Evolutionary conservation across 1,139 yeast genomes (phyloP).

Genomic region (Blastobotrys persicus): DNA sequence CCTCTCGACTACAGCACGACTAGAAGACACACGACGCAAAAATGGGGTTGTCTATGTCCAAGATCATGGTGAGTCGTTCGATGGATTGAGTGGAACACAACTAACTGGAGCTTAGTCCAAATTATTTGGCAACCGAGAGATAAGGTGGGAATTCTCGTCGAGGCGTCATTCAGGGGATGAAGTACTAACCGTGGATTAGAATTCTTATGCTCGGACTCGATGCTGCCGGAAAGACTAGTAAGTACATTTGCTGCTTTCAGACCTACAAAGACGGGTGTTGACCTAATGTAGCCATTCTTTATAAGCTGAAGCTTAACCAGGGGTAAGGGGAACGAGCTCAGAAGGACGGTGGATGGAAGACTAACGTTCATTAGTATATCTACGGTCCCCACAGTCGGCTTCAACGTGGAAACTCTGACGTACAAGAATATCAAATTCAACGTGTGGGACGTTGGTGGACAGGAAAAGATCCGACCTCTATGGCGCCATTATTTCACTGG

Average conservation of each 20-base stretch:
- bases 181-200: constrained; percentile 36
- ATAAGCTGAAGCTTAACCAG: constrained; percentile 70
- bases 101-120: constrained; percentile 37
- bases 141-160: constrained; percentile 23
- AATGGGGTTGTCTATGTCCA: constrained; percentile 52
- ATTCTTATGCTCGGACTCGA: constrained; percentile 90
- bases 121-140: constrained; percentile 47
- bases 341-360: background rate
- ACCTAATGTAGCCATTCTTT: constrained; percentile 48
- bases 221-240: constrained; percentile 82
- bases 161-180: constrained; percentile 6
- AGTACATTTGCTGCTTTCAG: constrained; percentile 33
- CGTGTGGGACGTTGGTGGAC: constrained; percentile 98
- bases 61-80: constrained; percentile 39
- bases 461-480: constrained; percentile 81
- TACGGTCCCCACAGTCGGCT: constrained; percentile 93
- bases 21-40: constrained; percentile 8
- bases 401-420: constrained; percentile 88
- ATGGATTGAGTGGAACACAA: background rate
- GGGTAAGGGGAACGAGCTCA: constrained; percentile 36
- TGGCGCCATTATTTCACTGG: constrained; percentile 97
- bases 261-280: background rate
- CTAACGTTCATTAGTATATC: constrained; percentile 44
- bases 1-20: background rate
- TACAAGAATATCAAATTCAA: constrained; percentile 86